Evolutionary conservation across 2,329 filamentous ascomycete genomes (phyloP).

Genomic region (Atkinsonella hypoxylon): DNA sequence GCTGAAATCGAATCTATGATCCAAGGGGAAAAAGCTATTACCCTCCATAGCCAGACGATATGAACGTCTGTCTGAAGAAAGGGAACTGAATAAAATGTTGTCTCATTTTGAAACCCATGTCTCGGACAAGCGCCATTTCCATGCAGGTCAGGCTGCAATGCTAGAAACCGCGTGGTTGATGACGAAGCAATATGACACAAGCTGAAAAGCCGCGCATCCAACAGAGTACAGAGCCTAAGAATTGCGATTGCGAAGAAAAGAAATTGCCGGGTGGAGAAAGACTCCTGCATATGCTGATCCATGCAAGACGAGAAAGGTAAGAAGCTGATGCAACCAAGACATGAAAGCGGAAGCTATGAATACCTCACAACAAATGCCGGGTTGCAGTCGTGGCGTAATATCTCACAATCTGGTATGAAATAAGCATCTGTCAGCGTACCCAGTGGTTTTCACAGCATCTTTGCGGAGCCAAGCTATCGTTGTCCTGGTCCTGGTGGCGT

Average conservation of each 20-base stretch:
- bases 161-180: too few species aligned
- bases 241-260: neutral
- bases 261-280: neutral
- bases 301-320: neutral
- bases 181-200: too few species aligned
- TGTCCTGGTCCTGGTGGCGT: conserved; percentile 7
- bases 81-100: too few species aligned
- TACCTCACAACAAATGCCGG: neutral
- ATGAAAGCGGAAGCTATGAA: too few species aligned
- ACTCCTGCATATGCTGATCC: neutral
- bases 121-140: too few species aligned
- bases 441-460: neutral
- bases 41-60: too few species aligned
- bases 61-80: too few species aligned
- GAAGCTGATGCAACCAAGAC: neutral
- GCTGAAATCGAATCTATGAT: too few species aligned
- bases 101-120: too few species aligned
- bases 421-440: neutral
- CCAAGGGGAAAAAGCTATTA: too few species aligned
- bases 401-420: neutral
- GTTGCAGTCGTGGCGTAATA: neutral
- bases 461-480: neutral
- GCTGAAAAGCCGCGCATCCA: too few species aligned
- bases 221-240: neutral
- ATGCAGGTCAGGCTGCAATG: too few species aligned